Conservation (phyloP, 202 grass and related monocot genomes). For the Tripidium arundinaceum region DNA sequence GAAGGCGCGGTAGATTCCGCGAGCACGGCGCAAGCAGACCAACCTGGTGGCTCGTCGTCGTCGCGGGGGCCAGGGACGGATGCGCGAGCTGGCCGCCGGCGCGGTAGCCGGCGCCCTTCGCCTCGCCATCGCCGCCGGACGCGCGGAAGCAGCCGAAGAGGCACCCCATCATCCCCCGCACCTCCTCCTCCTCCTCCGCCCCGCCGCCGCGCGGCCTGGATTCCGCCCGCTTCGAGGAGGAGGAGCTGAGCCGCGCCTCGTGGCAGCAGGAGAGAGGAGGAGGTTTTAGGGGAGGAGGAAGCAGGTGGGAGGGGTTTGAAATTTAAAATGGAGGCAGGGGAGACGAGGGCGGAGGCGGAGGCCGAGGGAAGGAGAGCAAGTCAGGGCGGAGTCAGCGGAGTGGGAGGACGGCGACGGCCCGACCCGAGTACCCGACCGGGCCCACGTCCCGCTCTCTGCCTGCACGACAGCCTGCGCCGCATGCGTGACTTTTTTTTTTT, state of each 20-base stretch:
- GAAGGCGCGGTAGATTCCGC: background rate
- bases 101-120: background rate
- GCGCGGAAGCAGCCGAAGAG: slow-evolving; percentile 72
- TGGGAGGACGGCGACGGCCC: background rate
- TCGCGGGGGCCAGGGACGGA: slow-evolving; percentile 34
- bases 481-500: background rate
- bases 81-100: slow-evolving; percentile 20
- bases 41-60: slow-evolving; percentile 37
- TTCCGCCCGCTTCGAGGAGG: slow-evolving; percentile 4
- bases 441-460: background rate
- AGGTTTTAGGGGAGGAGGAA: slow-evolving; percentile 35
- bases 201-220: background rate
- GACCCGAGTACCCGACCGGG: background rate
- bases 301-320: slow-evolving; percentile 50
- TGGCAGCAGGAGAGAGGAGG: slow-evolving; percentile 32
- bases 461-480: background rate
- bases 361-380: background rate
- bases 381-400: background rate
- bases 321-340: slow-evolving; percentile 60
- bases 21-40: background rate
- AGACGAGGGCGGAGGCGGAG: background rate
- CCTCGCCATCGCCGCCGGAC: slow-evolving; percentile 27
- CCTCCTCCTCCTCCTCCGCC: slow-evolving; percentile 6
- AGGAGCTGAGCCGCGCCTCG: slow-evolving; percentile 14
- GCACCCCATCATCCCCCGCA: slow-evolving; percentile 54